Base-by-base conservation (phyloP, 352 stramenopile species). In the Pythium aquatile region DNA sequence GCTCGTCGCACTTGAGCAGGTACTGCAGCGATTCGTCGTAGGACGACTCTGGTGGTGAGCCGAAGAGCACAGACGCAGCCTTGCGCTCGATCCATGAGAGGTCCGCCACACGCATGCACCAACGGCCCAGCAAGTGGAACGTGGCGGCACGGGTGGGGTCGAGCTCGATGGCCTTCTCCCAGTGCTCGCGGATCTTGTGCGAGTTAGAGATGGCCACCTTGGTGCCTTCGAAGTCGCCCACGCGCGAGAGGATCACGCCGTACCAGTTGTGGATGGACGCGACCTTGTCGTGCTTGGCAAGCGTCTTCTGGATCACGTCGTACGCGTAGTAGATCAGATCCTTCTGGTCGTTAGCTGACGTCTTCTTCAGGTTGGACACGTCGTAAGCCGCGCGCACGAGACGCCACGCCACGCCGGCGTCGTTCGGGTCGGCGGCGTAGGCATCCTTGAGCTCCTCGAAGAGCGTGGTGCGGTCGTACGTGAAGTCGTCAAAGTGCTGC, bases 1-100 rank as follows among this genome's bases (percentile, higher is more conserved):
- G 68, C 30, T 79, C 71, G 61, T 96, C 87, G 47, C 79, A 92
- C 69, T 94, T 78, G 17, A 90, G 66, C 40, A 96, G 74, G 59
- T 87, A 92, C 44, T 51, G 59, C 14, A 96, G 70, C 33, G 88
- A 86, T 54, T 96, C 85, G 40, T 93, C 76, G 65, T 93, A 96
- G 35, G 87, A 88, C 3, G 86, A 90, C 61, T 87, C 73, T 10
- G 88, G 88, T 16, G 88, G 88, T 26, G 85, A 76, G 29, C 85
- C 85, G 53, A 96, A 96, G 20, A 96, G 72, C 59, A 91, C 81
- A 3, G 82, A 77, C 9, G 87, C 88, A 1, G 89, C 80, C 65
- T 94, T 92, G 65, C 87, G 85, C 74, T 93, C 82, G 46, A 95
- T 70, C 88, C 88, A 96, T 66, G 80, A 89, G 33, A 96, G 72